Conservation (phyloP, 2,329 filamentous ascomycete species). For the Drechslera avenae region DNA sequence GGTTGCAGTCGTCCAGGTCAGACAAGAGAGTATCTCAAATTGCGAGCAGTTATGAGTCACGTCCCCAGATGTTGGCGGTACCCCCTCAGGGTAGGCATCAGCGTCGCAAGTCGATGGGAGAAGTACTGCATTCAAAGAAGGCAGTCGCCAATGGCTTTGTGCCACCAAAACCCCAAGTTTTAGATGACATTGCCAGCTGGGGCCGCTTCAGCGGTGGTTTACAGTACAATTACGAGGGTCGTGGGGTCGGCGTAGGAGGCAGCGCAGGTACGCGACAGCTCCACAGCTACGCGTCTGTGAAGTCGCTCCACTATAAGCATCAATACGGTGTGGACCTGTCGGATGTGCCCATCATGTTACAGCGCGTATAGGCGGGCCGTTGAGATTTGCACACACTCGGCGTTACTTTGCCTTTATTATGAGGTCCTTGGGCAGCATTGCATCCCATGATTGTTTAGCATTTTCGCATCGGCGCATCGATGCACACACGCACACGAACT, state of each 20-base stretch:
- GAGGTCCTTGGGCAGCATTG: background rate
- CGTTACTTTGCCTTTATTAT: background rate
- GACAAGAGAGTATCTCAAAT: conserved; percentile 25
- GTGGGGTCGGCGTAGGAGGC: conserved; percentile 41
- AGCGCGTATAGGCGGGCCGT: conserved; percentile 18
- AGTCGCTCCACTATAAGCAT: conserved; percentile 37
- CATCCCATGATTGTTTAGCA: conserved; percentile 9
- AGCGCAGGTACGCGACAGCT: conserved; percentile 44
- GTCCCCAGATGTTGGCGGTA: conserved; percentile 29
- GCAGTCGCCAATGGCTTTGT: conserved; percentile 9
- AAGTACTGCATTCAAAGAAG: conserved; percentile 26
- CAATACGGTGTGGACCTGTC: conserved; percentile 42
- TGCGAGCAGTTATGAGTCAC: conserved; percentile 21
- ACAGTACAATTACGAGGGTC: conserved; percentile 43
- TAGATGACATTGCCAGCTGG: conserved; percentile 13
- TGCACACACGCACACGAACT: conserved; percentile 11
- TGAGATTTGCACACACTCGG: background rate
- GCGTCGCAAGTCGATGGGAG: conserved; percentile 40
- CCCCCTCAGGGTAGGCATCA: conserved; percentile 36
- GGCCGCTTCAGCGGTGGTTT: conserved; percentile 48
- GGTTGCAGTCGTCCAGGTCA: too few relatives aligned
- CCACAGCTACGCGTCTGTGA: conserved; percentile 37
- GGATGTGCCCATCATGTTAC: conserved; percentile 41
- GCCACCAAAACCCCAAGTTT: background rate
- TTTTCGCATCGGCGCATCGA: conserved; percentile 1